Evolutionary conservation across 2,329 filamentous ascomycete genomes (phyloP), one percentile per base, ranked within the genome.

Genomic region (Penicillium paneum): DNA sequence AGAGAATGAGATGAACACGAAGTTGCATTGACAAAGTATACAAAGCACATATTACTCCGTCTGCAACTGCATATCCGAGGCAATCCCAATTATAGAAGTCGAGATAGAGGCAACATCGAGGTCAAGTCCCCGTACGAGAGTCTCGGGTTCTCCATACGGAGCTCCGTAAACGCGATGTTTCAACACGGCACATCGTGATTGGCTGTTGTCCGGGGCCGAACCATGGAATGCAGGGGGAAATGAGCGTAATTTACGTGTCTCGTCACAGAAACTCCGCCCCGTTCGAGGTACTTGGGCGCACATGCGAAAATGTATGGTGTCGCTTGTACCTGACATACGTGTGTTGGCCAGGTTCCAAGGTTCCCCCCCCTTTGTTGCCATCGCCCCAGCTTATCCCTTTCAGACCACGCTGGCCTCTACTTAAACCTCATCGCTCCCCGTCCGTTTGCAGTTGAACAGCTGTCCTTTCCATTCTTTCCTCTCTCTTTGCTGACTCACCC

Each of bases 341-440:
- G 32, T 44, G 17, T 10, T 10, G 11, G n/a, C 31, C 42, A 45
- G 42, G 29, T 34, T 45, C 42, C 42, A 24, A 24, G 29, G 42
- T 24, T 24, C 1, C 13, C 19, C 42, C 40, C 39, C 36, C n/a
- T 35, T 17, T 42, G 38, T 48, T 39, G 21, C 39, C 39, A 47
- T 49, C 21, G 21, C 21, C 54, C 38, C 44, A 13, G 31, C 49
- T 58, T 19, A 53, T 53, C 50, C 50, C 50, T 53, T 63, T 67
- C 52, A 65, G 68, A 70, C 66, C 71, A 73, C 68, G 65, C 65
- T 75, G 72, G 71, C 72, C 72, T 74, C 68, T 74, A 73, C 67
- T 73, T 71, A 73, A 66, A 64, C 63, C 49, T 49, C 44, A 44
- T 46, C 51, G 56, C 35, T 40, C 32, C 53, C 56, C 53, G n/a